These are phyloP conservation scores for Orbilia javanica DNA, from an alignment of 2,329 filamentous ascomycete genomes.

Conservation along the genomic window DNA sequence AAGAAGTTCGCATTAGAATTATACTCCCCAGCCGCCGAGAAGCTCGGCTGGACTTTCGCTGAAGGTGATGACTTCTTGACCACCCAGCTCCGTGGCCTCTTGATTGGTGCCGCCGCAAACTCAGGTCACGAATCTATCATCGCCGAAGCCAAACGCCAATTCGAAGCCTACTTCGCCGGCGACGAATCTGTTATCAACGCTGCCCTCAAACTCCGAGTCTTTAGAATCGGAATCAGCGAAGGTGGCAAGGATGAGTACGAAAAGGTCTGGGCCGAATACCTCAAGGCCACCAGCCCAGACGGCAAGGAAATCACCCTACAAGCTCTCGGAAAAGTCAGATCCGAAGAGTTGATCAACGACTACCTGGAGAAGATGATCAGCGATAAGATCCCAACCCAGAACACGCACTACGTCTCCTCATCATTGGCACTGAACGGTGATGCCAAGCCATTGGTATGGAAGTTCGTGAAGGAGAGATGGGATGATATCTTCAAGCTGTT, in stretches of 20 bases:
- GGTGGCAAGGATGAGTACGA: conserved; percentile 78
- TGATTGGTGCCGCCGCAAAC: conserved; percentile 80
- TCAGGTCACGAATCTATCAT: conserved; percentile 81
- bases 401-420: conserved; percentile 85
- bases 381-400: conserved; percentile 84
- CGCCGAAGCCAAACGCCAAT: conserved; percentile 80
- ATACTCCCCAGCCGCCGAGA: conserved; percentile 78
- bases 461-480: conserved; percentile 88
- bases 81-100: conserved; percentile 82
- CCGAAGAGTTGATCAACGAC: conserved; percentile 75
- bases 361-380: conserved; percentile 82
- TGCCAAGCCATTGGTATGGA: conserved; percentile 82
- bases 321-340: conserved; percentile 80
- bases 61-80: conserved; percentile 83
- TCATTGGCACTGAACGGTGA: conserved; percentile 79
- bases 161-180: conserved; percentile 80
- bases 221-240: conserved; percentile 81
- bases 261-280: conserved; percentile 86
- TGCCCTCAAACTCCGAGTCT: conserved; percentile 83
- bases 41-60: conserved; percentile 87
- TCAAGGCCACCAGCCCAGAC: conserved; percentile 84
- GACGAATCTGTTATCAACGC: conserved; percentile 80
- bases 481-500: conserved; percentile 77
- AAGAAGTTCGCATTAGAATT: conserved; percentile 84
- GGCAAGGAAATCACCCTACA: conserved; percentile 87